Conservation (phyloP, 371 early-diverging fungal species). For the Smittium culicis region DNA sequence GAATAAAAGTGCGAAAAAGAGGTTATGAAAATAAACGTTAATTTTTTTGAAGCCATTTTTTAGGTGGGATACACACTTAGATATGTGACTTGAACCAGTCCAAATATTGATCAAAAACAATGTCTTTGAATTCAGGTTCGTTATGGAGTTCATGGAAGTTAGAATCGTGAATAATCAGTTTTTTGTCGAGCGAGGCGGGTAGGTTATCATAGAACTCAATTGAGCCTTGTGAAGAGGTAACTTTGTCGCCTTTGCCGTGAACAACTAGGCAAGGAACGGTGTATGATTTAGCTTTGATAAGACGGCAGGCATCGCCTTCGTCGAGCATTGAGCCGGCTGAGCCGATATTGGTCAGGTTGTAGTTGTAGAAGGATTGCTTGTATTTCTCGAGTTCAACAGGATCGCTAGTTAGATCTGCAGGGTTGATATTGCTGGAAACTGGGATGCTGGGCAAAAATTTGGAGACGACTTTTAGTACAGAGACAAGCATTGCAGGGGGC, state of each 20-base stretch:
- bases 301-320: constrained; percentile 12
- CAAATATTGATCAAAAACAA: constrained; percentile 15
- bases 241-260: constrained; percentile 29
- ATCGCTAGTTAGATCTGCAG: constrained; percentile 26
- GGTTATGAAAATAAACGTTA: no score
- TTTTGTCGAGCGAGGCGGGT: constrained; percentile 23
- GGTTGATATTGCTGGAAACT: constrained; percentile 17
- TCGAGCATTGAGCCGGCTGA: constrained; percentile 18
- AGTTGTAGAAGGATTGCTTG: constrained; percentile 19
- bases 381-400: constrained; percentile 18
- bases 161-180: constrained; percentile 19
- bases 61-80: no score
- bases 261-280: constrained; percentile 22
- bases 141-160: constrained; percentile 31
- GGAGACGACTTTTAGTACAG: constrained; percentile 15
- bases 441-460: constrained; percentile 23
- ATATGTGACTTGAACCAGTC: constrained; percentile 21
- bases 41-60: no score
- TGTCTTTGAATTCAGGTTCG: constrained; percentile 22
- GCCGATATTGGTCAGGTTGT: constrained; percentile 21
- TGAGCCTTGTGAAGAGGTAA: constrained; percentile 20
- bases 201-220: constrained; percentile 17
- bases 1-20: no score
- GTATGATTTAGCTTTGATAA: constrained; percentile 8
- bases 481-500: constrained; percentile 19